Evolutionary conservation across 2,329 filamentous ascomycete species (phyloP).

Genomic region (Xylariaceae sp.): DNA sequence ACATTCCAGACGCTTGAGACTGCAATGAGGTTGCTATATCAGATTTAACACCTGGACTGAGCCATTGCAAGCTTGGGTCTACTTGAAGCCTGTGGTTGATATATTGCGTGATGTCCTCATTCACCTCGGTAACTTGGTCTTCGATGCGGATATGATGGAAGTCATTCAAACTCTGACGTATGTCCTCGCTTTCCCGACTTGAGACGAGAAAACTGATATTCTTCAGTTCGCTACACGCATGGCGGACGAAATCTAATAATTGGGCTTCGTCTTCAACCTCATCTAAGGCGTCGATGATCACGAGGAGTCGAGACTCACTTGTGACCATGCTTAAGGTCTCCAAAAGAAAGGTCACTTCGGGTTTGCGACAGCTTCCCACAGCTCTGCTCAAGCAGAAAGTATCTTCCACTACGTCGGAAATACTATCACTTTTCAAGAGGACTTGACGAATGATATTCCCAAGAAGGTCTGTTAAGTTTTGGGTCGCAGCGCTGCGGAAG

Average conservation of each 20-base stretch:
- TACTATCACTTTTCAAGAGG: neutral
- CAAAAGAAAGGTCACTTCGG: constrained; percentile 6
- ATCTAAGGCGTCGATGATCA: constrained; percentile 14
- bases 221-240: neutral
- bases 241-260: constrained; percentile 3
- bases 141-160: constrained; percentile 15
- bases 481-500: constrained; percentile 10
- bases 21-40: constrained; percentile 1
- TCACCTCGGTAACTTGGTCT: constrained; percentile 5
- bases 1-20: neutral
- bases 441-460: constrained; percentile 10
- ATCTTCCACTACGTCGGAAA: constrained; percentile 1
- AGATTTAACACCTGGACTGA: constrained; percentile 1
- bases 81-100: constrained; percentile 6
- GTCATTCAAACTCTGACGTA: constrained; percentile 3
- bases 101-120: constrained; percentile 12
- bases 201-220: constrained; percentile 12
- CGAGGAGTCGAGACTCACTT: neutral
- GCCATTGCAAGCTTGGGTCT: constrained; percentile 16
- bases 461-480: constrained; percentile 7
- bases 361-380: constrained; percentile 8
- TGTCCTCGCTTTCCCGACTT: constrained; percentile 12
- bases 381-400: neutral
- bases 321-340: constrained; percentile 1
- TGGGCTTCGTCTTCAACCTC: constrained; percentile 11